Percentiles rank a stretch among this genome's conserved stretches.
Conservation (phyloP, 2,329 filamentous ascomycete genomes). For the Aspergillus pseudoviridinutans region DNA sequence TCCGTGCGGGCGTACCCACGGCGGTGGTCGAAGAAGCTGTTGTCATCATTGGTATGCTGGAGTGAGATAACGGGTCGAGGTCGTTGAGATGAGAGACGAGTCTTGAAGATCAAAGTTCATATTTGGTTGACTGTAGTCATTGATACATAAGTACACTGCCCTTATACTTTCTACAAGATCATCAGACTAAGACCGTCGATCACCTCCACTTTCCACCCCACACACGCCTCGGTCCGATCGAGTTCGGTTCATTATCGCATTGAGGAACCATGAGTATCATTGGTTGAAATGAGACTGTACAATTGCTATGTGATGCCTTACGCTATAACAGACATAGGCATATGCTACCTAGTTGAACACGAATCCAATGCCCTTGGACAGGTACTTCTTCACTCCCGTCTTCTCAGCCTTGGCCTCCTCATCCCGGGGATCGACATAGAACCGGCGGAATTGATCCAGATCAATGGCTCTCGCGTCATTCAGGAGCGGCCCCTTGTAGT, state of each 20-base stretch:
- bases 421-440: slow-evolving; percentile 10
- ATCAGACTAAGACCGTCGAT: not conserved
- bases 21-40: slow-evolving; percentile 63
- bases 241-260: not conserved
- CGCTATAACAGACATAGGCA: too few relatives aligned
- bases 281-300: not conserved
- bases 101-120: slow-evolving; percentile 55
- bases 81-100: slow-evolving; percentile 46
- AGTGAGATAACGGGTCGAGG: slow-evolving; percentile 55
- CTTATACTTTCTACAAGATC: too few relatives aligned
- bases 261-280: not conserved
- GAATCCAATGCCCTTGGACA: slow-evolving; percentile 3
- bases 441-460: slow-evolving; percentile 25
- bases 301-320: not conserved
- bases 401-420: slow-evolving; percentile 11
- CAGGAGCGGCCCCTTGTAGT: slow-evolving; percentile 38
- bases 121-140: not conserved
- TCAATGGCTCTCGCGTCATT: slow-evolving; percentile 31
- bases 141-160: not conserved
- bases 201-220: not conserved
- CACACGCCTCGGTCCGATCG: not conserved
- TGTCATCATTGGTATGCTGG: slow-evolving; percentile 54
- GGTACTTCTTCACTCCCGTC: slow-evolving; percentile 1
- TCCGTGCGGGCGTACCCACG: slow-evolving; percentile 60
- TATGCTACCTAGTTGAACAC: slow-evolving; percentile 4